Evolutionary conservation across 352 stramenopile genomes (phyloP), one percentile per base, ranked within the genome.

Genomic region (Albugo candida): DNA sequence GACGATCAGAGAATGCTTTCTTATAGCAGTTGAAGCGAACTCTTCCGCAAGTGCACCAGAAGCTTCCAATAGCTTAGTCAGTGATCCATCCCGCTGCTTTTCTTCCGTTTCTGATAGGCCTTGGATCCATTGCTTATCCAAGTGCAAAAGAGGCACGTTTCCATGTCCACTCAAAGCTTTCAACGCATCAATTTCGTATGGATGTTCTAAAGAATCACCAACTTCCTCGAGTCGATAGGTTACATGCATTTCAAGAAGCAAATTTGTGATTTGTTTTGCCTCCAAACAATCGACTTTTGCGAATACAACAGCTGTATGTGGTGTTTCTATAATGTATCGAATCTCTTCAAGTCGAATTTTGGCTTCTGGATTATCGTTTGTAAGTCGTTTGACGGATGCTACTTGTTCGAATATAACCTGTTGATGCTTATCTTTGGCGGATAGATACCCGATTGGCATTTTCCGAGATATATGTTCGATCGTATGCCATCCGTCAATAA

Each of bases 131-230:
- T 95, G 73, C 52, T 86, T 71, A 42, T 92, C 85, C 19, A 99
- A 79, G 63, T 96, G 98, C 34, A 99, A 88, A 57, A 97, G 94
- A 0, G 95, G 95, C 13, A 99, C 78, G 18, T 67, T 85, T 41
- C 71, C 65, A 46, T 89, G 88, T 12, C 88, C 92, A 4, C 88
- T 96, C 24, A 97, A 67, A 19, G 77, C 64, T 13, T 78, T 49
- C 1, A 98, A 65, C 11, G 74, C 83, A 36, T 71, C 75, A 27
- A 71, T 57, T 38, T 92, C 71, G 58, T 75, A 84, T 44, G 74
- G 74, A 16, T 82, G 55, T 37, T 67, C 61, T 24, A 51, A 52
- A 10, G 61, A 62, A 50, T 71, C 67, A 17, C 74, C 72, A 20
- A 88, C 70, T 39, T 77, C 66, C 11, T 73, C 63, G 14, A 64